A percentile compares a stretch with the other conserved stretches of the same genome.
phyloP scores from a whole-genome alignment of 441 rosid genomes.

The Jatropha podagrica region DNA sequence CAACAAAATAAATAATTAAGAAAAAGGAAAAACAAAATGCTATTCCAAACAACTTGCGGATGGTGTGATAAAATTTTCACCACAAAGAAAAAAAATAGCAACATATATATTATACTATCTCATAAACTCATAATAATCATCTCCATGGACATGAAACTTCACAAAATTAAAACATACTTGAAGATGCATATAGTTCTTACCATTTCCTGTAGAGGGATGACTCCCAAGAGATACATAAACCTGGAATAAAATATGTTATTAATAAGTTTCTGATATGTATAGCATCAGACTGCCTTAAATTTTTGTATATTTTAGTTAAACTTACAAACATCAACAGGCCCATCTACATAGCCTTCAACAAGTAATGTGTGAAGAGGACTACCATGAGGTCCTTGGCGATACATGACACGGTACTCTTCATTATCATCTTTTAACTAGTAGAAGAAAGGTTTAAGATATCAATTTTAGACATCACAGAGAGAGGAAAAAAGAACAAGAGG shows the following conservation, averaged over 20 bases:
- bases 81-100: not conserved
- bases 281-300: constrained; percentile 14
- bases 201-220: constrained; percentile 71
- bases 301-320: constrained; percentile 18
- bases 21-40: not conserved
- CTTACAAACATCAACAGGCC: constrained; percentile 81
- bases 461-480: constrained; percentile 1
- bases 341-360: constrained; percentile 93
- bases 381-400: constrained; percentile 86
- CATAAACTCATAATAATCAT: not conserved
- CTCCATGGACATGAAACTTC: not conserved
- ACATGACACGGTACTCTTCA: constrained; percentile 93
- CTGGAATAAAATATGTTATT: constrained; percentile 40
- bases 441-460: constrained; percentile 15
- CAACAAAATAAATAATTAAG: not conserved
- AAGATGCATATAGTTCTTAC: constrained; percentile 39
- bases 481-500: not conserved
- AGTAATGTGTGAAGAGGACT: constrained; percentile 82
- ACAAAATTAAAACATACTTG: not conserved
- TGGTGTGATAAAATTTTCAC: not conserved
- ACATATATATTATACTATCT: not conserved
- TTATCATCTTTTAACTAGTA: constrained; percentile 73
- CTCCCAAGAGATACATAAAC: constrained; percentile 88
- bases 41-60: not conserved
- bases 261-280: constrained; percentile 15